Evolutionary conservation across 2,329 filamentous ascomycete genomes (phyloP).

Genomic region (Xylariaceae sp.): DNA sequence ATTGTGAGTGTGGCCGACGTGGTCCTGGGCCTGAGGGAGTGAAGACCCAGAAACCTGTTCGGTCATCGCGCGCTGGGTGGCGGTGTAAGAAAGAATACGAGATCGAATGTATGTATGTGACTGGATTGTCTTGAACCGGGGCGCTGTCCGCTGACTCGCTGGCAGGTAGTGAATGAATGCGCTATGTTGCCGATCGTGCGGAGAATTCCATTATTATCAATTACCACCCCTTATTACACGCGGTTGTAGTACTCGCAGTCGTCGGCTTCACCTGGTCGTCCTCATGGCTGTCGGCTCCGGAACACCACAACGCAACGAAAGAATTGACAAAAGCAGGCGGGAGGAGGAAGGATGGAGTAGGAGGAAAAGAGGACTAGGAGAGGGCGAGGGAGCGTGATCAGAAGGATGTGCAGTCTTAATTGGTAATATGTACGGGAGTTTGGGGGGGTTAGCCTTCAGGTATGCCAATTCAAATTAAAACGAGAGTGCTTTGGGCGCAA

Average conservation of each 20-base stretch:
- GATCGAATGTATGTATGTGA: too few relatives aligned
- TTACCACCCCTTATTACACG: slow-evolving; percentile 13
- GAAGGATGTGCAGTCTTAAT: slow-evolving; percentile 9
- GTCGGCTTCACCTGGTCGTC: slow-evolving; percentile 23
- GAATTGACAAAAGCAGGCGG: not conserved
- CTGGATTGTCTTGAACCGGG: slow-evolving; percentile 8
- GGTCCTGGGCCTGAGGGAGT: slow-evolving; percentile 42
- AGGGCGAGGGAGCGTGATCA: not conserved
- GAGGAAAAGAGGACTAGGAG: not conserved
- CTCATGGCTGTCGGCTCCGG: slow-evolving; percentile 19
- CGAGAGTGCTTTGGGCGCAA: slow-evolving; percentile 17
- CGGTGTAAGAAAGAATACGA: slow-evolving; percentile 27
- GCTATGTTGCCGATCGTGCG: slow-evolving; percentile 27
- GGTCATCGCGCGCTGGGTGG: slow-evolving; percentile 38
- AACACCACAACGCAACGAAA: too few relatives aligned
- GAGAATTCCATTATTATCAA: slow-evolving; percentile 25
- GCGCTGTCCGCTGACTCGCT: slow-evolving; percentile 25
- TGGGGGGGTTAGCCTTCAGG: too few relatives aligned
- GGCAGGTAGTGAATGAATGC: slow-evolving; percentile 21
- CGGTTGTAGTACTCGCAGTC: slow-evolving; percentile 8
- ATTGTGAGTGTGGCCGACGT: slow-evolving; percentile 12
- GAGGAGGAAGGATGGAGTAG: not conserved
- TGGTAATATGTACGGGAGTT: slow-evolving; percentile 21
- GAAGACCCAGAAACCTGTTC: slow-evolving; percentile 42
- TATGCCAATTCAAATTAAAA: slow-evolving; percentile 25